These are phyloP conservation scores for Sherardia arvensis DNA, from an alignment of 257 asterid genomes.

Conservation along the genomic window DNA sequence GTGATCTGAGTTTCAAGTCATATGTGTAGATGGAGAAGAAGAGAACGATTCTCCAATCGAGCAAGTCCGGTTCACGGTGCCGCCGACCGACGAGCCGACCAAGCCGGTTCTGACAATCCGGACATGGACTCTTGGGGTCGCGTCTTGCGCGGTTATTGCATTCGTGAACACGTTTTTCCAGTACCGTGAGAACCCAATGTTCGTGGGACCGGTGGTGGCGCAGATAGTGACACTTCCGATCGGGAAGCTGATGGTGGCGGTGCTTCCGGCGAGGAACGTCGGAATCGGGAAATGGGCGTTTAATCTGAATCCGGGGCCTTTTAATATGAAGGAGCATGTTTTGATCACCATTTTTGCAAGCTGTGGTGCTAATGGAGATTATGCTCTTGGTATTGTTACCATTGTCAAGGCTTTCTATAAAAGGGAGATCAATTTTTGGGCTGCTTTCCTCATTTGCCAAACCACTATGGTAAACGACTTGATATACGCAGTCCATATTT, in stretches of 20 bases:
- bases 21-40: neutral
- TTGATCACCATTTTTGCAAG: slow-evolving; percentile 54
- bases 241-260: neutral
- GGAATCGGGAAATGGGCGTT: slow-evolving; percentile 29
- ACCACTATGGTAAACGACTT: slow-evolving; percentile 47
- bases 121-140: neutral
- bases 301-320: slow-evolving; percentile 56
- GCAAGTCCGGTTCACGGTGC: slow-evolving; percentile 4
- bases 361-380: slow-evolving; percentile 40
- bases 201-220: neutral
- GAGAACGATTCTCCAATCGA: slow-evolving; percentile 1
- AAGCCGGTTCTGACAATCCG: neutral
- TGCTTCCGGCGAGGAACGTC: slow-evolving; percentile 21
- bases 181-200: neutral
- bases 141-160: neutral
- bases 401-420: slow-evolving; percentile 50
- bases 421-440: slow-evolving; percentile 29
- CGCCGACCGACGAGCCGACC: neutral
- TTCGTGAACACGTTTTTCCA: neutral
- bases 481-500: too few species aligned
- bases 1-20: neutral
- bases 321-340: slow-evolving; percentile 60
- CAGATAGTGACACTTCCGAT: neutral
- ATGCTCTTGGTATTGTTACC: slow-evolving; percentile 40
- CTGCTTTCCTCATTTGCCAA: slow-evolving; percentile 40